phyloP scores from a whole-genome alignment of 768 basidiomycete genomes.

The Terana coerulea region DNA sequence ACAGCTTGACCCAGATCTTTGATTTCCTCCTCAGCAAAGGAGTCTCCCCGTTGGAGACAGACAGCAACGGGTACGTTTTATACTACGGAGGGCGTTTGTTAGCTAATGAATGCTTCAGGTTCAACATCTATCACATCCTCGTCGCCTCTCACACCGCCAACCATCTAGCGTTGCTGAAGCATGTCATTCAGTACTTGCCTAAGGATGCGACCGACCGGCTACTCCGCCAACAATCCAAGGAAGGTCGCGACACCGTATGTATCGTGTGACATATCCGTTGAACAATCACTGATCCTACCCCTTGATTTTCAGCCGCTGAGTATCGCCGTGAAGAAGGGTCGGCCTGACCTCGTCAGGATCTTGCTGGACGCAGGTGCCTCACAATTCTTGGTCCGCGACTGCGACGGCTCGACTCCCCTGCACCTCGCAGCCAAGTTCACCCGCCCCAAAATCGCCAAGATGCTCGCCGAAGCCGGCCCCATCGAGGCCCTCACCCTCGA shows the following conservation, averaged over 20 bases:
- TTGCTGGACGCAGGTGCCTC: conserved; percentile 34
- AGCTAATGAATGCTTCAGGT: conserved; percentile 30
- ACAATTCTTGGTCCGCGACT: conserved; percentile 37
- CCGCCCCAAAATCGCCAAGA: conserved; percentile 32
- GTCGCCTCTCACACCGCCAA: conserved; percentile 27
- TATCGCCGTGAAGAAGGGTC: conserved; percentile 40
- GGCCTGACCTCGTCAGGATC: conserved; percentile 23
- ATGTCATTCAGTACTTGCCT: conserved; percentile 49
- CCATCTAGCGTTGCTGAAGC: conserved; percentile 29
- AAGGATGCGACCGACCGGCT: conserved; percentile 41
- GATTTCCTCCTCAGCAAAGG: conserved; percentile 49
- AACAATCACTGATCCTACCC: not conserved
- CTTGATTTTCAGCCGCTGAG: conserved; percentile 43
- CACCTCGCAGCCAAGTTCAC: conserved; percentile 41
- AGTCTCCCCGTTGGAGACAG: conserved; percentile 40
- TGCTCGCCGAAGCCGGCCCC: conserved; percentile 37
- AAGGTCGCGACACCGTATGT: conserved; percentile 43
- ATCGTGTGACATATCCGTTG: not conserved
- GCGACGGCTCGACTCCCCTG: conserved; percentile 47
- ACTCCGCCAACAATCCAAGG: conserved; percentile 43
- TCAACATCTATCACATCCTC: conserved; percentile 54
- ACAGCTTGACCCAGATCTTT: too few relatives aligned
- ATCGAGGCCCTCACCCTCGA: conserved; percentile 41
- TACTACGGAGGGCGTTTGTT: not conserved
- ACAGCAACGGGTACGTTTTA: conserved; percentile 38